Base-by-base conservation (phyloP, 495 filamentous ascomycete species). In the Aspergillus diversus region DNA sequence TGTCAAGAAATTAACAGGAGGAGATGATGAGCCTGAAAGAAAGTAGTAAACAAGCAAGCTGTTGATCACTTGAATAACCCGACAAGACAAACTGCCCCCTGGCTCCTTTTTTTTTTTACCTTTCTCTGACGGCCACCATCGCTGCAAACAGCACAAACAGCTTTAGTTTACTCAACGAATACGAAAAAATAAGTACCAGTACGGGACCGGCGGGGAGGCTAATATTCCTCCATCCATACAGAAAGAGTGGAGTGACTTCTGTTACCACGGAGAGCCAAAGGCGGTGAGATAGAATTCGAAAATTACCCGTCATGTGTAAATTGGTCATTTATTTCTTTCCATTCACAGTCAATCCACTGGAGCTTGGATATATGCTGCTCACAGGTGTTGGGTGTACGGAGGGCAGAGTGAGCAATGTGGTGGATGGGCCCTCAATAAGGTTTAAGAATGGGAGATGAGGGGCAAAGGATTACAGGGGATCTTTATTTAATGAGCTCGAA, bases 71-170 rank as follows among this genome's bases (percentile, higher is more conserved):
- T 35, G 43, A 59, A 59, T 37, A 37, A 42, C 33, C 32, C 47
- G 47, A 9, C 16, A 31, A 50, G 47, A 50, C 47, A 17, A 50
- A 50, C 47, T 50, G 15, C 49, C 67, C 67, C 67, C 67, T 58
- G 60, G 64, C 67, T 69, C 67, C 67, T 69, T 69, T 69, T 69
- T 59, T 60, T 42, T 43, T 21, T 32, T 35, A 13, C 15, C 21
- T 16, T 46, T 50, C 43, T 55, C 42, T 46, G 50, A 33, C 32
- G 57, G 57, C 16, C 15, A 51, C 31, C 8, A 32, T 63, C 5
- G 39, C 67, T 69, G 67, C 67, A 69, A 69, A 69, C 67, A 66
- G 59, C 59, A 35, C 67, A 69, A 69, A 69, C 66, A 55, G 21
- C 21, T 27, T 27, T 27, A 27, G 2, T 27, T 27, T 27, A 27